Percentiles rank a stretch among this genome's conserved stretches.
These are phyloP conservation scores for Fusarium agapanthi DNA, from an alignment of 2,329 filamentous ascomycete genomes.

Conservation along the genomic window DNA sequence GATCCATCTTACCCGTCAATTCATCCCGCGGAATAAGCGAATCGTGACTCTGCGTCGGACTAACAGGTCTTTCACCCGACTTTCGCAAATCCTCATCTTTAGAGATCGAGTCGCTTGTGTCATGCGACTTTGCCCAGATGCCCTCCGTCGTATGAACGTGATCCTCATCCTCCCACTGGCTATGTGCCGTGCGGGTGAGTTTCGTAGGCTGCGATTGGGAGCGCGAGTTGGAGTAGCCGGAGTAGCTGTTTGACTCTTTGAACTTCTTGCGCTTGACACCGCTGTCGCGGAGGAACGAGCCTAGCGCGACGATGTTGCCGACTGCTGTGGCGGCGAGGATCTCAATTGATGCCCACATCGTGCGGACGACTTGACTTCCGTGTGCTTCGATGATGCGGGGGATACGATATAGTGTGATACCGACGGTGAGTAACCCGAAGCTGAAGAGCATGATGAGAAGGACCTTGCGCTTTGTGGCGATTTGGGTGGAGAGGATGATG, in stretches of 20 bases:
- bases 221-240: constrained; percentile 39
- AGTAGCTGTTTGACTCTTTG: constrained; percentile 60
- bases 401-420: constrained; percentile 79
- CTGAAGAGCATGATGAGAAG: constrained; percentile 82
- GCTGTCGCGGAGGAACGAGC: constrained; percentile 87
- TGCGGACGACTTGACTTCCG: constrained; percentile 83
- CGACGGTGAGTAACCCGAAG: constrained; percentile 78
- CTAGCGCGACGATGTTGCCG: constrained; percentile 85
- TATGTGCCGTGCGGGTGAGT: constrained; percentile 33
- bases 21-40: constrained; percentile 40
- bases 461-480: constrained; percentile 77
- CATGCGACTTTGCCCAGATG: constrained; percentile 37
- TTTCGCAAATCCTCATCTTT: constrained; percentile 31
- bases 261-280: constrained; percentile 88
- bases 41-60: constrained; percentile 43
- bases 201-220: constrained; percentile 34
- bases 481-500: constrained; percentile 81
- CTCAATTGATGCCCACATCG: constrained; percentile 85
- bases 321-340: constrained; percentile 85
- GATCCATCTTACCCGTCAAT: constrained; percentile 25
- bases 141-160: constrained; percentile 37
- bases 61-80: constrained; percentile 26
- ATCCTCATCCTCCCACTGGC: constrained; percentile 39
- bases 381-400: constrained; percentile 73
- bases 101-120: constrained; percentile 28